Base-by-base conservation (phyloP, 805 yeast species). In the Isabelozyma gotoi region DNA sequence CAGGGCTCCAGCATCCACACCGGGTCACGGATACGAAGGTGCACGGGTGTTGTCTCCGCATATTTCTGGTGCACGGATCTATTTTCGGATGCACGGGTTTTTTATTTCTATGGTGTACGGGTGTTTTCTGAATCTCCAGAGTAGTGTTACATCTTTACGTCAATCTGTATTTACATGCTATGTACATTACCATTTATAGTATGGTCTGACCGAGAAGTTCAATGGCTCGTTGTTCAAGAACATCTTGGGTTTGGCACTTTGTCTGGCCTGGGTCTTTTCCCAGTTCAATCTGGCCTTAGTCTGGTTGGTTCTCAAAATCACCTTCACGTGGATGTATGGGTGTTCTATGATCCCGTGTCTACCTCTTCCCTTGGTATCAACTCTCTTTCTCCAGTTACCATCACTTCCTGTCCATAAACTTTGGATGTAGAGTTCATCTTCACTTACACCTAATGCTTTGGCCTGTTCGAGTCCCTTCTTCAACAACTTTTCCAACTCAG, bases 371-470 rank as follows among this genome's bases (percentile, higher is more conserved):
- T 89, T 90, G 60, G 77, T 75, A 54, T 92, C 97, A 7, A 82
- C 65, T 62, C 94, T 78, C 62, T 80, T 84, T 20, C 60, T 56
- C 83, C 85, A 81, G 40, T 67, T 58, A 16, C 96, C 96, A 63
- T 92, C 98, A 44, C 90, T 82, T 34, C 97, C 97, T 19, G 82
- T 82, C 97, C 97, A 92, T 46, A 90, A 80, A 57, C 87, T 87
- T 36, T 84, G 80, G 44, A 92, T 77, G 55, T 84, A 88, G 35
- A 90, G 62, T 32, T 77, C 77, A 46, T 84, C 78, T 18, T 81
- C 77, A 47, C 82, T 66, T 47, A 85, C 64, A 2, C 82, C 81
- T 50, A 85, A 63, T 33, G 68, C 70, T 44, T 77, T 69, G 17
- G 91, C 89, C 56, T 88, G 89, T 38, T 78, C 74, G 27, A 88